Evolutionary conservation across 2,329 filamentous ascomycete genomes (phyloP).

Genomic region (Colletotrichum tropicale): DNA sequence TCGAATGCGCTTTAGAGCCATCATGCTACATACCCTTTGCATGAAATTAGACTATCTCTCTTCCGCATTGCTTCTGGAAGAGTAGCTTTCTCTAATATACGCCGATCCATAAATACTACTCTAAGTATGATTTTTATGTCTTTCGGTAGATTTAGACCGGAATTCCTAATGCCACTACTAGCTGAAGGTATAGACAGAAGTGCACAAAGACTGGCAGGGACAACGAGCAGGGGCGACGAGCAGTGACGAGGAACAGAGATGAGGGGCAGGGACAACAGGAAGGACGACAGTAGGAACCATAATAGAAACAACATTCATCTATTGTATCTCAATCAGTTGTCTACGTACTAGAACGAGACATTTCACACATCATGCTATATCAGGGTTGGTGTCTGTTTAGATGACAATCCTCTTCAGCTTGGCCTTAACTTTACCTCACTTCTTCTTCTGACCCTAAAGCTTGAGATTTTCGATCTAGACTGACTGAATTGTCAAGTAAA

Average conservation of each 20-base stretch:
- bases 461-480: not conserved
- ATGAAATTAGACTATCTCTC: not conserved
- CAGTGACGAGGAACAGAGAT: not conserved
- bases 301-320: not conserved
- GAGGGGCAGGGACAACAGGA: not conserved
- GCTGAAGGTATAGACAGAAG: not conserved
- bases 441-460: not conserved
- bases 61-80: not conserved
- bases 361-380: not conserved
- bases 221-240: too few species aligned
- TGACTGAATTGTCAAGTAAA: not conserved
- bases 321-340: not conserved
- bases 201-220: not conserved
- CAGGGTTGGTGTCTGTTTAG: not conserved
- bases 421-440: not conserved
- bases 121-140: not conserved
- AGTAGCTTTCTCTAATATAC: not conserved
- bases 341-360: not conserved
- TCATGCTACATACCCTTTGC: not conserved
- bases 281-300: not conserved
- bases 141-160: not conserved
- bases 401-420: not conserved
- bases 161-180: not conserved
- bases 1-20: too few species aligned
- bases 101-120: not conserved